Evolutionary conservation across 83 land plant genomes (phyloP).

Genomic region (Diphasiastrum complanatum): DNA sequence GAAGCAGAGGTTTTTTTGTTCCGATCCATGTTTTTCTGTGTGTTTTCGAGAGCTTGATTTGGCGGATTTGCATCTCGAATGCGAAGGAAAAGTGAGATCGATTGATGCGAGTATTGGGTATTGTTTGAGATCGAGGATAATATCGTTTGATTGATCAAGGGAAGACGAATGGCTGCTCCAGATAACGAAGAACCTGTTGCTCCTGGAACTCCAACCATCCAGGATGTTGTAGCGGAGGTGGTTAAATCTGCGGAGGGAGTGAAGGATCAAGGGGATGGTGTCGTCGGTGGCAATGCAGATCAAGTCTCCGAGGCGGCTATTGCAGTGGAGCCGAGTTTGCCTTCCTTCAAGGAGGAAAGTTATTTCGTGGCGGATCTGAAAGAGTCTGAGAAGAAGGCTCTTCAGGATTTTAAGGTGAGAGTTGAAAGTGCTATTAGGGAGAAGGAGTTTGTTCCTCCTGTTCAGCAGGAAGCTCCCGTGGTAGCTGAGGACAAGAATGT

Average conservation of each 20-base stretch:
- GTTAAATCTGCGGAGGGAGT: slow-evolving; percentile 13
- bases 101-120: no score
- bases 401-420: slow-evolving; percentile 44
- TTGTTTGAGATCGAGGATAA: no score
- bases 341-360: slow-evolving; percentile 71
- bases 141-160: no score
- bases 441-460: slow-evolving; percentile 16
- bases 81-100: no score
- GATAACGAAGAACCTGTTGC: neutral
- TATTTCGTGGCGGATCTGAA: slow-evolving; percentile 53
- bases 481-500: slow-evolving; percentile 9
- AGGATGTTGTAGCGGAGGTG: slow-evolving; percentile 18
- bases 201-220: slow-evolving; percentile 16
- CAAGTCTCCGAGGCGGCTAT: slow-evolving; percentile 23
- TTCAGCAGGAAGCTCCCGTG: neutral
- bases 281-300: slow-evolving; percentile 27
- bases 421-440: slow-evolving; percentile 21
- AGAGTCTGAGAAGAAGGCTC: slow-evolving; percentile 53
- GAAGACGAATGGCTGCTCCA: neutral
- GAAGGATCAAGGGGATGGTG: slow-evolving; percentile 8
- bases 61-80: no score
- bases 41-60: no score
- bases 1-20: no score
- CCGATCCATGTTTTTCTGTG: no score
- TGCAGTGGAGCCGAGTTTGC: slow-evolving; percentile 22